phyloP scores from a whole-genome alignment of 2,329 filamentous ascomycete species.

The Coniochaeta ligniaria region DNA sequence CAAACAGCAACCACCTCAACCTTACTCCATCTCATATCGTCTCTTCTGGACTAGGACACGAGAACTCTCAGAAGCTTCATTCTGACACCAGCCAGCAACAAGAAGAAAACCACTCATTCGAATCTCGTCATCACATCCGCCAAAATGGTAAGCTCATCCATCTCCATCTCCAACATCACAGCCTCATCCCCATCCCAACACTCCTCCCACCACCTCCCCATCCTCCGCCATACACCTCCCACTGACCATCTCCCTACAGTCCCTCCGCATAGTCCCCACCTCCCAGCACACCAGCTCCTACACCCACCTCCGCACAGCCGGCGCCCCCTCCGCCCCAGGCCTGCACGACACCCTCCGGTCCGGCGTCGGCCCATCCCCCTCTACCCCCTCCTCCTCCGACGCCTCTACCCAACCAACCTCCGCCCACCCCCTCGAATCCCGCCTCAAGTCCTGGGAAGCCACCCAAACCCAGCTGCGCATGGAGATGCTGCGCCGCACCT shows the following conservation, averaged over 20 bases:
- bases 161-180: background rate
- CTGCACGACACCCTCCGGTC: slow-evolving; percentile 89
- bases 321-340: slow-evolving; percentile 85
- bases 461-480: slow-evolving; percentile 86
- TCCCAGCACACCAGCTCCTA: slow-evolving; percentile 58
- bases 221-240: slow-evolving; percentile 5
- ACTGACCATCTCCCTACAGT: slow-evolving; percentile 39
- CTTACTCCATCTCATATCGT: background rate
- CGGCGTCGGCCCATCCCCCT: slow-evolving; percentile 60
- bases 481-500: slow-evolving; percentile 78
- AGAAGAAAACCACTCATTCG: background rate
- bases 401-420: slow-evolving; percentile 40
- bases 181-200: background rate
- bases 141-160: slow-evolving; percentile 41
- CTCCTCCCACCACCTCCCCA: background rate
- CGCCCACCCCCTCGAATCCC: slow-evolving; percentile 83
- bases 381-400: no score
- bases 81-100: background rate
- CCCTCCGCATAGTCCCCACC: slow-evolving; percentile 81
- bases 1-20: slow-evolving; percentile 4
- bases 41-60: background rate
- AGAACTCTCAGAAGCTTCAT: background rate
- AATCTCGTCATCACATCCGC: slow-evolving; percentile 11
- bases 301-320: slow-evolving; percentile 53
- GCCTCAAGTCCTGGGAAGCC: slow-evolving; percentile 81